Evolutionary conservation across 768 basidiomycete genomes (phyloP).

Genomic region (Lactifluus piperatus): DNA sequence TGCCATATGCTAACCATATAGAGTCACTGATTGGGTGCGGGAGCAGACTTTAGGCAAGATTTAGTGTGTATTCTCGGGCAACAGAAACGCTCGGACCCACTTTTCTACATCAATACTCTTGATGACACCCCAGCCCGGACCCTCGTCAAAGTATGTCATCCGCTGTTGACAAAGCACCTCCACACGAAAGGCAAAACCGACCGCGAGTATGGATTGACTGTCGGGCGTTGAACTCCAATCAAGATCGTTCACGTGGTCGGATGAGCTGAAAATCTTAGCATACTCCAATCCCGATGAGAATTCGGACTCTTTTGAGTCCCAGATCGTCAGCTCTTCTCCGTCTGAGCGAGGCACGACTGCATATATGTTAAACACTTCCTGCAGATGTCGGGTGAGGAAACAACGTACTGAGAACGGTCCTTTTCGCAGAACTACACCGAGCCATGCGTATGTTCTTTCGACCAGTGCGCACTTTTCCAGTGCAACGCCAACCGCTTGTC

Average conservation of each 20-base stretch:
- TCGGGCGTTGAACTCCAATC: constrained; percentile 93
- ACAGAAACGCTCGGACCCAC: constrained; percentile 34
- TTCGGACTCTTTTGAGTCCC: constrained; percentile 93
- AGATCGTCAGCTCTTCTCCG: constrained; percentile 82
- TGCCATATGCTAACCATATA: constrained; percentile 82
- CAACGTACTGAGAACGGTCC: constrained; percentile 73
- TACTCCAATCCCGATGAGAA: constrained; percentile 88
- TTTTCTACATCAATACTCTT: constrained; percentile 58
- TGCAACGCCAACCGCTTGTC: constrained; percentile 46
- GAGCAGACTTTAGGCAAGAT: constrained; percentile 33
- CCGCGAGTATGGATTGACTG: constrained; percentile 82
- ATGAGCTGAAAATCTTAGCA: constrained; percentile 38
- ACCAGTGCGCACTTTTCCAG: constrained; percentile 67
- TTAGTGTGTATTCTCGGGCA: neutral
- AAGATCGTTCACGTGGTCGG: constrained; percentile 66
- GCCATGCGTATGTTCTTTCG: constrained; percentile 57
- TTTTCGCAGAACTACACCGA: constrained; percentile 84
- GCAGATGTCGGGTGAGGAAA: neutral
- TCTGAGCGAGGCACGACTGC: constrained; percentile 52
- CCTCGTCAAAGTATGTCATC: constrained; percentile 83
- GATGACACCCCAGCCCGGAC: constrained; percentile 70
- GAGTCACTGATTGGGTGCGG: constrained; percentile 80
- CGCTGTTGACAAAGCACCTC: constrained; percentile 90
- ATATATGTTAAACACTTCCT: neutral
- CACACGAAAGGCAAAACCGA: constrained; percentile 72